A percentile compares a stretch with the other conserved stretches of the same genome.
phyloP scores from a whole-genome alignment of 306 rosid species.

The Sicyos edulis region DNA sequence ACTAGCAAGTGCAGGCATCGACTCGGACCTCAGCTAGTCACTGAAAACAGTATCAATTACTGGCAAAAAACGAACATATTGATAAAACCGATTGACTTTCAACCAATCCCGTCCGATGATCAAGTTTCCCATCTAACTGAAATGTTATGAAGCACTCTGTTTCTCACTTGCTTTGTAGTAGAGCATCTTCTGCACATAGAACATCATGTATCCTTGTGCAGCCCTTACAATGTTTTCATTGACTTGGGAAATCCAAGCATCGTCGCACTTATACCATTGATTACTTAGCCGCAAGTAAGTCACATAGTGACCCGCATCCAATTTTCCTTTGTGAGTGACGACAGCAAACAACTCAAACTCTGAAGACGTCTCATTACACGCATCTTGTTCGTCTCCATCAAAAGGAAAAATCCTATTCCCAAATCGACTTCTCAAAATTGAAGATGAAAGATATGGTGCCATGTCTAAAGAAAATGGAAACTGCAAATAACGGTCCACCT shows the following conservation, averaged over 20 bases:
- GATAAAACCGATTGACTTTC: slow-evolving; percentile 5
- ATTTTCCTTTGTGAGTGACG: slow-evolving; percentile 76
- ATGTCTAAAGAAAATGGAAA: slow-evolving; percentile 83
- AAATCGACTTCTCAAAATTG: slow-evolving; percentile 64
- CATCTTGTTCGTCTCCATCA: slow-evolving; percentile 60
- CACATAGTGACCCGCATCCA: slow-evolving; percentile 88
- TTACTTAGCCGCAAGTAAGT: slow-evolving; percentile 75
- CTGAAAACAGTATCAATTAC: slow-evolving; percentile 5
- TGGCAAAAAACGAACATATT: slow-evolving; percentile 1
- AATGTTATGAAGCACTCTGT: slow-evolving; percentile 30
- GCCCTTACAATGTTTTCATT: slow-evolving; percentile 82
- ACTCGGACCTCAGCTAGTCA: slow-evolving; percentile 4
- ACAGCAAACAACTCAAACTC: slow-evolving; percentile 92
- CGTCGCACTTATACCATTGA: slow-evolving; percentile 89
- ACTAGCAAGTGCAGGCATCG: not conserved
- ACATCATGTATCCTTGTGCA: slow-evolving; percentile 92
- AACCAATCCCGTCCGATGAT: not conserved
- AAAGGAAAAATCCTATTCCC: slow-evolving; percentile 81
- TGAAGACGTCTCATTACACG: slow-evolving; percentile 54
- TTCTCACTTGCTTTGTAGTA: slow-evolving; percentile 72
- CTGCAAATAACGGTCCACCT: slow-evolving; percentile 78
- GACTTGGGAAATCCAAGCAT: slow-evolving; percentile 89
- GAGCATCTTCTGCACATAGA: slow-evolving; percentile 91
- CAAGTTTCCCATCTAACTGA: not conserved
- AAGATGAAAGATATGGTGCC: slow-evolving; percentile 83